A percentile compares a stretch with the other conserved stretches of the same genome.
phyloP scores from a whole-genome alignment of 148 eudicot species.

The Rhododendron simsii region DNA sequence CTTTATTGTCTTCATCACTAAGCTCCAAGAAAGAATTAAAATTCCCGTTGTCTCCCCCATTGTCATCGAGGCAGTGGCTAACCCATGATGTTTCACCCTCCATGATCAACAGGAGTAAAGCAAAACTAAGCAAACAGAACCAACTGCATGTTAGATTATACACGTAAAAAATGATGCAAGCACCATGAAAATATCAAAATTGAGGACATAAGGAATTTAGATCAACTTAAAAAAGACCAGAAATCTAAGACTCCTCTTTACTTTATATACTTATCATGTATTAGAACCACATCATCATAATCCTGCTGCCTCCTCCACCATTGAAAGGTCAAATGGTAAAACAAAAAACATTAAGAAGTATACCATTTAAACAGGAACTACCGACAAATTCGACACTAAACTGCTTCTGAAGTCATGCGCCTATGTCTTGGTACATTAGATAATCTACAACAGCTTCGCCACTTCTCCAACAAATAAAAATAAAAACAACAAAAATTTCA shows the following conservation, averaged over 20 bases:
- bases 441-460: not conserved
- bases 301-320: not conserved
- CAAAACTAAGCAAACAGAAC: constrained; percentile 5
- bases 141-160: not conserved
- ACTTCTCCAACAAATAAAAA: not conserved
- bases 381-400: not conserved
- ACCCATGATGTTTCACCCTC: constrained; percentile 62
- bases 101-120: constrained; percentile 30
- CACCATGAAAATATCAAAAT: not conserved
- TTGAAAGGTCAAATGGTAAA: not conserved
- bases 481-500: not conserved
- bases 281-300: not conserved
- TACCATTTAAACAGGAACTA: not conserved
- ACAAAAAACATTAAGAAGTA: not conserved
- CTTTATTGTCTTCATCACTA: constrained; percentile 44
- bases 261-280: not conserved
- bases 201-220: not conserved
- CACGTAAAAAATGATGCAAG: not conserved
- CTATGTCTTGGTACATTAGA: not conserved
- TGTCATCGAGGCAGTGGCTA: constrained; percentile 35
- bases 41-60: constrained; percentile 18
- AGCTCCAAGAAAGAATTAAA: constrained; percentile 39
- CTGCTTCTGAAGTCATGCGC: not conserved
- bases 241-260: not conserved
- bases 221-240: not conserved